Evolutionary conservation across 78 protist species (phyloP), one percentile per base, ranked within the genome.

Genomic region (Bodo saltans): DNA sequence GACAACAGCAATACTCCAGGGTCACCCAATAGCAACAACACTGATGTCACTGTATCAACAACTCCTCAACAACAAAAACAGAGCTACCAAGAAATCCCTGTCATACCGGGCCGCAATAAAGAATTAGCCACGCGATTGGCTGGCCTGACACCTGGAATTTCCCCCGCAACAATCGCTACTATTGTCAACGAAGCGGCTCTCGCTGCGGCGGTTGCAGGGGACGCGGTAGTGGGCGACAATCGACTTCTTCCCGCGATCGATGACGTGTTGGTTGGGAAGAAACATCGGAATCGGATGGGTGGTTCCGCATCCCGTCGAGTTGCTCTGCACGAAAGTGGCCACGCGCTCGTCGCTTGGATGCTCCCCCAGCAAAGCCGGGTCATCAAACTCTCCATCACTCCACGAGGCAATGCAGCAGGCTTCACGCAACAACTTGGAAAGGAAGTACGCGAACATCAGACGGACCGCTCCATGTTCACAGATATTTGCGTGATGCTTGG

Each of bases 251-350:
- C 85, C 28, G 99, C 99, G n/a, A 89, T 95, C 21, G 99, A 98
- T 68, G 92, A 98, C n/a, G 94, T 97, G 52, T 84, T 96, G 80
- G 97, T 88, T 32, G 97, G 97, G 34, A 86, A 85, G 83, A 88
- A 83, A 83, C 90, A 91, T 68, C 8, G 75, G 26, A 42, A 42
- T 68, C 88, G 93, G 27, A 71, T 92, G 23, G 78, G 94, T 0
- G 82, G 85, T 0, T 87, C 75, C 37, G 97, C 96, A 78, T 42
- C 90, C 69, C 73, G 47, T n/a, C 69, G 74, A 4, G 95, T 98
- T 2, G 98, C 99, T 11, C 94, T 94, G 83, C 99, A 98, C 91
- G 99, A 98, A 87, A 97, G 99, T 0, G 99, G 99, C 32, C 99
- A 98, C 73, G 98, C 98, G 60, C 79, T 95, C 25, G 88, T 68